Conservation (phyloP, 257 asterid genomes). For the Penstemon eatonii region DNA sequence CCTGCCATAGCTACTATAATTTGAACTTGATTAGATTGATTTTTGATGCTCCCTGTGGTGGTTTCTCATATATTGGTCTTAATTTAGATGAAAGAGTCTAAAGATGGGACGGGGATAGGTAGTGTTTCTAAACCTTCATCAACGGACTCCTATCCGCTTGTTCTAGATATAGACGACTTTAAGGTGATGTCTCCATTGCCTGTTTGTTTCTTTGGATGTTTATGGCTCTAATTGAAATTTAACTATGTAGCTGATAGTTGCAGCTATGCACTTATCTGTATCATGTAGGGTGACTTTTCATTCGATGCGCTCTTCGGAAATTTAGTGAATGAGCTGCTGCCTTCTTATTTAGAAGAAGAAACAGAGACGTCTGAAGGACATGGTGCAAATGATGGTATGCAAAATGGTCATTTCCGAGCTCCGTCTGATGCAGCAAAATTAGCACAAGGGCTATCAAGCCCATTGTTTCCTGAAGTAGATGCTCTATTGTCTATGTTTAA, state of each 20-base stretch:
- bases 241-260: slow-evolving; percentile 24
- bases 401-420: slow-evolving; percentile 75
- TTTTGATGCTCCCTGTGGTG: not conserved
- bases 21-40: slow-evolving; percentile 15
- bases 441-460: slow-evolving; percentile 56
- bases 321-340: slow-evolving; percentile 85
- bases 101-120: slow-evolving; percentile 53
- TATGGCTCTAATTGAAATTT: not conserved
- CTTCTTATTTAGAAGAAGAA: slow-evolving; percentile 82
- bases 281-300: slow-evolving; percentile 84
- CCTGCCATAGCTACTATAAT: not conserved
- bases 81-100: slow-evolving; percentile 76
- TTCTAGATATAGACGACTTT: slow-evolving; percentile 85
- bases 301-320: slow-evolving; percentile 90
- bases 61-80: slow-evolving; percentile 32
- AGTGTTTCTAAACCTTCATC: slow-evolving; percentile 57
- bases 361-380: slow-evolving; percentile 64
- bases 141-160: slow-evolving; percentile 61
- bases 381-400: slow-evolving; percentile 56
- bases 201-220: slow-evolving; percentile 13
- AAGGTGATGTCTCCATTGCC: slow-evolving; percentile 54
- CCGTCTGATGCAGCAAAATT: slow-evolving; percentile 44
- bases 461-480: slow-evolving; percentile 93
- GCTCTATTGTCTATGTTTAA: slow-evolving; percentile 76
- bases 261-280: slow-evolving; percentile 19